Percentiles rank a stretch among this genome's conserved stretches.
These are phyloP conservation scores for Cladophialophora bantiana DNA, from an alignment of 2,329 filamentous ascomycete genomes.

Conservation along the genomic window DNA sequence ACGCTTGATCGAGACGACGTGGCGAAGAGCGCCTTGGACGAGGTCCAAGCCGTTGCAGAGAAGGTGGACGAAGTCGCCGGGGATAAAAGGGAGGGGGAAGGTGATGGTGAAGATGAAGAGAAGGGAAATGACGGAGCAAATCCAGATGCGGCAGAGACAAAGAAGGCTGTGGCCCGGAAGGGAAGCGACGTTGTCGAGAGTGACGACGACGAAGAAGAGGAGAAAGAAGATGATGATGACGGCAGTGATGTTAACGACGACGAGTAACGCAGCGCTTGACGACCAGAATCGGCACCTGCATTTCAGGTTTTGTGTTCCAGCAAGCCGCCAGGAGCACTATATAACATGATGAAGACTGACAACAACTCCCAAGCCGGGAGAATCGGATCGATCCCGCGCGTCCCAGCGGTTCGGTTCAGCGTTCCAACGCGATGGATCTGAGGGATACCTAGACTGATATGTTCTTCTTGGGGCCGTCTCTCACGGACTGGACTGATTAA, in stretches of 20 bases:
- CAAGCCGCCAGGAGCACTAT: conserved; percentile 17
- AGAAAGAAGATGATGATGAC: not conserved
- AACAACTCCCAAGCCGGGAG: not conserved
- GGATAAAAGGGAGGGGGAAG: conserved; percentile 31
- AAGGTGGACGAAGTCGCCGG: conserved; percentile 27
- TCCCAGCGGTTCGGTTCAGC: not conserved
- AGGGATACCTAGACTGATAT: not conserved
- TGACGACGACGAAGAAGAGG: conserved; percentile 19
- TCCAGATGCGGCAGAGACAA: conserved; percentile 12
- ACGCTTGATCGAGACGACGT: conserved; percentile 53
- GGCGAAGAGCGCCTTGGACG: conserved; percentile 37
- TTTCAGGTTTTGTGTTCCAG: conserved; percentile 12
- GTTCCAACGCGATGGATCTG: not conserved
- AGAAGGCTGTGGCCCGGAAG: conserved; percentile 24
- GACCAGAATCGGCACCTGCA: conserved; percentile 7
- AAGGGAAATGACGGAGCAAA: conserved; percentile 7
- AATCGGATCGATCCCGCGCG: not conserved
- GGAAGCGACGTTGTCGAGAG: conserved; percentile 23
- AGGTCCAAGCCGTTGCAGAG: conserved; percentile 32
- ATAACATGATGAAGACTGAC: not conserved
- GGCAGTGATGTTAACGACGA: not conserved
- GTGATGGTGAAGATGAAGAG: not conserved
- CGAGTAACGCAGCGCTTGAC: conserved; percentile 3
- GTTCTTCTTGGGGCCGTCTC: not conserved
- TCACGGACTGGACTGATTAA: not conserved